Evolutionary conservation across 148 eudicot species (phyloP).

Genomic region (Limonium bicolor): DNA sequence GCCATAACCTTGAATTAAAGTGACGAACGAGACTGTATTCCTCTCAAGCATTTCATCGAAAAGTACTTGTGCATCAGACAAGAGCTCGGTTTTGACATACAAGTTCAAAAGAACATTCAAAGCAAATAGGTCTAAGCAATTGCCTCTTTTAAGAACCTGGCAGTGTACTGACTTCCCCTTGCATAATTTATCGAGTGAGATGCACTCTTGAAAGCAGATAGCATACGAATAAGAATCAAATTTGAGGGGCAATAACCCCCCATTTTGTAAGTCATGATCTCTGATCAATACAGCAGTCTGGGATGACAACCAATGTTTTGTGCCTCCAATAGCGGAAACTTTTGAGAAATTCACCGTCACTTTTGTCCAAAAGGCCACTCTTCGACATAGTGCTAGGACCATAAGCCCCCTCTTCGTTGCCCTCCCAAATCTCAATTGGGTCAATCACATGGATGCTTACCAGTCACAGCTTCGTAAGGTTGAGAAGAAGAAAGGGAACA

Average conservation of each 20-base stretch:
- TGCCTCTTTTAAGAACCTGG: constrained; percentile 40
- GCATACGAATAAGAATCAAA: constrained; percentile 32
- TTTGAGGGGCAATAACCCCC: background rate
- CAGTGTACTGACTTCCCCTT: constrained; percentile 43
- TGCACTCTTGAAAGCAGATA: constrained; percentile 35
- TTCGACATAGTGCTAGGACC: no score
- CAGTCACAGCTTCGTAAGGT: no score
- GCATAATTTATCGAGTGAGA: constrained; percentile 8
- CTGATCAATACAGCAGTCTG: no score
- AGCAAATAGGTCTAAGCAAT: constrained; percentile 52
- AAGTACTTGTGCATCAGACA: constrained; percentile 34
- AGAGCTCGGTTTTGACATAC: constrained; percentile 27
- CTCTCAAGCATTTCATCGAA: constrained; percentile 56
- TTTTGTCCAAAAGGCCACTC: no score
- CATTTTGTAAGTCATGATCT: no score
- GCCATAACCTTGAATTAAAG: constrained; percentile 46
- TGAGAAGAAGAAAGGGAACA: no score
- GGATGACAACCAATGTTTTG: no score
- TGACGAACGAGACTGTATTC: constrained; percentile 57
- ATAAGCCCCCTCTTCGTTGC: no score
- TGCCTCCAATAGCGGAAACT: no score
- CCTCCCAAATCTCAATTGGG: no score
- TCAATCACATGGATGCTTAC: no score
- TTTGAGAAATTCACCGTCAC: no score
- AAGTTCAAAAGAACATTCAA: constrained; percentile 48